These are phyloP conservation scores for Hypoxylon fragiforme DNA, from an alignment of 495 filamentous ascomycete genomes.

Conservation along the genomic window DNA sequence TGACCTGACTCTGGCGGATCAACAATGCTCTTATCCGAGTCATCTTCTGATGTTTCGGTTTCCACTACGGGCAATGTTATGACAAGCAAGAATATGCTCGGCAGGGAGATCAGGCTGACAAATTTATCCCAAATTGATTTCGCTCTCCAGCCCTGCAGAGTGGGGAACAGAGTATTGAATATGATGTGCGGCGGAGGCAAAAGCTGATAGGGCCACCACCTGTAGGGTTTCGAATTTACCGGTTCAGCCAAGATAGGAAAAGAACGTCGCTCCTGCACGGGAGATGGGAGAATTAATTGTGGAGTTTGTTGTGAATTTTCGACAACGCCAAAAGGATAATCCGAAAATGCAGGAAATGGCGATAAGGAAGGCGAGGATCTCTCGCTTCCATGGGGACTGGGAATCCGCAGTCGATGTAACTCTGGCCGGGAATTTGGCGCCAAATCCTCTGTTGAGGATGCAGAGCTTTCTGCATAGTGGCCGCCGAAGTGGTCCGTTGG, in stretches of 20 bases:
- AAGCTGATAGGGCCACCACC: conserved; percentile 76
- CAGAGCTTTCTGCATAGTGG: conserved; percentile 10
- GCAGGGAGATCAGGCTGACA: conserved; percentile 76
- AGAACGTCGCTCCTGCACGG: conserved; percentile 31
- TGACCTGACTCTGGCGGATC: conserved; percentile 34
- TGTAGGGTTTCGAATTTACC: conserved; percentile 50
- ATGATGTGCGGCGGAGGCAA: conserved; percentile 72
- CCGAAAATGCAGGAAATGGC: conserved; percentile 47
- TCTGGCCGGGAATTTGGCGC: conserved; percentile 19
- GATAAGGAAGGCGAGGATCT: conserved; percentile 48
- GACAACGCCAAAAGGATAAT: conserved; percentile 48
- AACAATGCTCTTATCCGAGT: conserved; percentile 50
- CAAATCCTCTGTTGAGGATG: conserved; percentile 6
- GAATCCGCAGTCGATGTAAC: conserved; percentile 39
- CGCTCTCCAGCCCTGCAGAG: conserved; percentile 73
- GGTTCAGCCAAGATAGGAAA: conserved; percentile 48
- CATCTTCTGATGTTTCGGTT: conserved; percentile 51
- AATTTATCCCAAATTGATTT: conserved; percentile 78
- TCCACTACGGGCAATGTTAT: conserved; percentile 94
- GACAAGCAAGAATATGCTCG: conserved; percentile 87
- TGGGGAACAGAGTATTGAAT: conserved; percentile 81
- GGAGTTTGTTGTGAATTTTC: conserved; percentile 50
- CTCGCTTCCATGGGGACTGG: conserved; percentile 54
- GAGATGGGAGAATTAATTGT: conserved; percentile 38
- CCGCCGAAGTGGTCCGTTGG: conserved; percentile 16